Base-by-base conservation (phyloP, 345 rosid species). In the Salix purpurea region DNA sequence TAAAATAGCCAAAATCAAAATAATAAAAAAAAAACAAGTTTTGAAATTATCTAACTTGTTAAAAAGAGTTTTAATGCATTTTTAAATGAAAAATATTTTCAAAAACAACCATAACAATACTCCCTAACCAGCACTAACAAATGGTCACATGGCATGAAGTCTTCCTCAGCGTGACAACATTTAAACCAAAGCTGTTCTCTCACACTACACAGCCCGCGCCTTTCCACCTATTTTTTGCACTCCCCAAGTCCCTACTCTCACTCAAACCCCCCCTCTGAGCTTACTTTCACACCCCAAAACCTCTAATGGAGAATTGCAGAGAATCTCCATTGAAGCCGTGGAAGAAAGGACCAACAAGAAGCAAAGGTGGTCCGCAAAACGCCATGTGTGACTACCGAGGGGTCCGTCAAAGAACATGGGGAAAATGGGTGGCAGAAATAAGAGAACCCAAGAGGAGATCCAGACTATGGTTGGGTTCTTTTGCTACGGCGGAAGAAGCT, bases 361-460 rank as follows among this genome's bases (percentile, higher is more conserved):
- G 97, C 80, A 92, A 93, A 87, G 98, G 96, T 4, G 98, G 98
- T 56, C 99, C 99, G 16, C 92, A 84, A 58, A 96, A 93, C 75
- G 90, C 98, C 34, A 86, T 89, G 13, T 93, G 96, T 60, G 91
- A 89, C 26, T 96, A 91, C 74, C 82, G 98, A 5, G 98, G 99
- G 10, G 99, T 96, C 1, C 79, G 99, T 12, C 99, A 93, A 81
- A 82, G 98, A 74, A 92, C 99, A 0, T 96, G 98, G 99, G 99
- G 98, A 10, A 96, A 96, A 83, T 96, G 96, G 99, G 99, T 93
- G 2, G 98, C 99, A 0, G 98, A 96, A 80, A 93, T 96, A 76
- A 85, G 97, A 61, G 99, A 93, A 81, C 99, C 99, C 1, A 96
- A 91, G 90, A 93, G 90, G 77, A 81, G 99, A 77, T 85, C 91